Evolutionary conservation across 2,329 filamentous ascomycete genomes (phyloP), one percentile per base, ranked within the genome.

Genomic region (Penicillium palitans): DNA sequence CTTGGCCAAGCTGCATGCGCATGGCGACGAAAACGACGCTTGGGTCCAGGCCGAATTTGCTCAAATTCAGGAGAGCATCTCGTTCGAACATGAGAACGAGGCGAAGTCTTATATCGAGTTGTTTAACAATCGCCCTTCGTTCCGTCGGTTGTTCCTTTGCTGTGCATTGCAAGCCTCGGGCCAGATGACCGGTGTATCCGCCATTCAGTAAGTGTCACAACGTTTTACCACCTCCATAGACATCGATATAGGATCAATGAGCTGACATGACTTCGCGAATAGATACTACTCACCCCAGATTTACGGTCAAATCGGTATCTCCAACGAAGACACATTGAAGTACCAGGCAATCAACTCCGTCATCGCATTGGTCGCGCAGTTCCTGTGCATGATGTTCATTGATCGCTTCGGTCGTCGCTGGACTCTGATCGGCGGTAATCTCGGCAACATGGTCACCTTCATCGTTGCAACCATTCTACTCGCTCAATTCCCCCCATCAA

Each of bases 331-430:
- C 29, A 86, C 90, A 0, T 81, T 92, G 41, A 85, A 87, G 63
- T 91, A 91, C 72, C 89, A 92, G 71, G 88, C 87, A 55, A 91
- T 91, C 68, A 90, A 87, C 60, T 87, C 83, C 2, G 80, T 90
- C 59, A 84, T 91, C 51, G 89, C 88, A 2, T 76, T 92, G 9
- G 70, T 90, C 13, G 89, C 85, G 0, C 87, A 91, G 69, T 84
- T 86, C 64, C 74, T 83, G 42, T 91, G 88, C 68, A 89, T 92
- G 67, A 69, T 87, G 47, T 71, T 74, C 58, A 77, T 92, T 63
- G 90, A 93, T 71, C 80, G 78, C 35, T 82, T 88, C 9, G 90
- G 90, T 50, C 86, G 90, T 46, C 83, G 90, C 58, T 86, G 86
- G 83, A 86, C 88, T 0, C 75, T 93, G 49, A 93, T 93, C 60